Evolutionary conservation across 2,329 filamentous ascomycete genomes (phyloP).

Genomic region (Grosmannia clavigera): DNA sequence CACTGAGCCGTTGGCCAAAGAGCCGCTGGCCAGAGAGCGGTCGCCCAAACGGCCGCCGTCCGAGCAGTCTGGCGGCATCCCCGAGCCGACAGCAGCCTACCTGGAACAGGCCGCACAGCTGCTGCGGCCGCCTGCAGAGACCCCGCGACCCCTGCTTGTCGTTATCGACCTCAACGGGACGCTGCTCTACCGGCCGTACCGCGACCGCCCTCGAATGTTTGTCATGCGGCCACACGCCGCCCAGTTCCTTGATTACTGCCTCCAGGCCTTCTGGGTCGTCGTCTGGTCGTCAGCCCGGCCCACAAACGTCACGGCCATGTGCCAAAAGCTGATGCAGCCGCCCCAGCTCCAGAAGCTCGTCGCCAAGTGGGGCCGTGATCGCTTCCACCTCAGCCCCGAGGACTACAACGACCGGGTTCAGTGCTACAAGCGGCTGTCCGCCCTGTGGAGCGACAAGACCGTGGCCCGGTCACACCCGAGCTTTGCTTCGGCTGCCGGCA

Average conservation of each 20-base stretch:
- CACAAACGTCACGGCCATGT: constrained; percentile 58
- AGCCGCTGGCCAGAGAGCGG: not conserved
- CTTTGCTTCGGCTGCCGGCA: not conserved
- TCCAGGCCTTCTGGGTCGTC: constrained; percentile 65
- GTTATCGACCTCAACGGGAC: constrained; percentile 93
- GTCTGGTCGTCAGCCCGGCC: constrained; percentile 83
- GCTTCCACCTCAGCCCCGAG: constrained; percentile 48
- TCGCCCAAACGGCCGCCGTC: constrained; percentile 17
- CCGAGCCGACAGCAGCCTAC: constrained; percentile 49
- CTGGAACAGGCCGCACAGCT: constrained; percentile 34
- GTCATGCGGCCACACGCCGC: constrained; percentile 54
- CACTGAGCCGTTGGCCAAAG: too few relatives aligned
- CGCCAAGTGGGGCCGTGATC: constrained; percentile 67
- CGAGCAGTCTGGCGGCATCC: constrained; percentile 41
- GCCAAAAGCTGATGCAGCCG: constrained; percentile 45
- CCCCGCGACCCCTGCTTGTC: constrained; percentile 57
- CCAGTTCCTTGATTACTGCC: constrained; percentile 60
- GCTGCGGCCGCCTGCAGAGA: constrained; percentile 25
- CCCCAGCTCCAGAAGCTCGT: constrained; percentile 33
- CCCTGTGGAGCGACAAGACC: constrained; percentile 50
- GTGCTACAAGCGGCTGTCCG: constrained; percentile 75
- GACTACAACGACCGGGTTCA: constrained; percentile 65
- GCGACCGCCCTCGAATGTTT: constrained; percentile 36
- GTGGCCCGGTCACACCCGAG: constrained; percentile 32
- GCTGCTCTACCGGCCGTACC: constrained; percentile 57